Percentiles rank a stretch among this genome's conserved stretches.
Evolutionary conservation across 2,329 filamentous ascomycete genomes (phyloP).

Genomic region (Fusarium sp.): DNA sequence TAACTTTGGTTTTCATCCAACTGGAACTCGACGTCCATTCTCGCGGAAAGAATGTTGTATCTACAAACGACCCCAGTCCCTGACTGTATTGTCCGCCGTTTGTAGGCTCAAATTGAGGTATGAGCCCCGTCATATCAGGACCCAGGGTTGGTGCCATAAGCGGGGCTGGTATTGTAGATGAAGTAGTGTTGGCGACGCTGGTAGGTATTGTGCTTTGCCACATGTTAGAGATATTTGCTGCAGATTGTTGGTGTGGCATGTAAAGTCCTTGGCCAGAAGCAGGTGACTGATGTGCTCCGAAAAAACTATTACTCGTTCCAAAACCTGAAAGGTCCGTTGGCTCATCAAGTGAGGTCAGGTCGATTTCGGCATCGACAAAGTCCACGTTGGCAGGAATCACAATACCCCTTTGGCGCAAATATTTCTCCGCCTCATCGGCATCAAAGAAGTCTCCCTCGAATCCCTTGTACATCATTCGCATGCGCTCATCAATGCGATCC

Average conservation of each 20-base stretch:
- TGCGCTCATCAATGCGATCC: constrained; percentile 57
- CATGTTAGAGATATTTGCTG: constrained; percentile 2
- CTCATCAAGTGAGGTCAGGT: constrained; percentile 54
- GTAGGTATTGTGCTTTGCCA: constrained; percentile 33
- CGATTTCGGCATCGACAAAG: constrained; percentile 69
- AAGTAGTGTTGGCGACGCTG: constrained; percentile 17
- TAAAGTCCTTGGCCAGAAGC: constrained; percentile 10
- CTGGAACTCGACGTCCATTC: constrained; percentile 31
- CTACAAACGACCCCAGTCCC: constrained; percentile 21
- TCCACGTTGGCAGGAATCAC: constrained; percentile 70
- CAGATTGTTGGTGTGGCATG: constrained; percentile 11
- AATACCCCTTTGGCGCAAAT: constrained; percentile 73
- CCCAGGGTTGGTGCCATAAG: constrained; percentile 15
- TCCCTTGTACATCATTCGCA: constrained; percentile 67
- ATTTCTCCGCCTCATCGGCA: constrained; percentile 79
- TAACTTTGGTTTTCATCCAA: constrained; percentile 50
- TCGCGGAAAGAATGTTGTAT: constrained; percentile 25
- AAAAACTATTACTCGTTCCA: constrained; percentile 19
- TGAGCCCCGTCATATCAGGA: constrained; percentile 16
- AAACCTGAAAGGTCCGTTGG: constrained; percentile 16
- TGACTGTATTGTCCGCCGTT: constrained; percentile 19
- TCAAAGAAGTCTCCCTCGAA: constrained; percentile 84
- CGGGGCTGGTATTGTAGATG: constrained; percentile 13
- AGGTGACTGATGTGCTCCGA: constrained; percentile 12
- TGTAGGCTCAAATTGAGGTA: constrained; percentile 5